Evolutionary conservation across 108 stramenopile genomes (phyloP).

Genomic region (Nitzschia putrida): DNA sequence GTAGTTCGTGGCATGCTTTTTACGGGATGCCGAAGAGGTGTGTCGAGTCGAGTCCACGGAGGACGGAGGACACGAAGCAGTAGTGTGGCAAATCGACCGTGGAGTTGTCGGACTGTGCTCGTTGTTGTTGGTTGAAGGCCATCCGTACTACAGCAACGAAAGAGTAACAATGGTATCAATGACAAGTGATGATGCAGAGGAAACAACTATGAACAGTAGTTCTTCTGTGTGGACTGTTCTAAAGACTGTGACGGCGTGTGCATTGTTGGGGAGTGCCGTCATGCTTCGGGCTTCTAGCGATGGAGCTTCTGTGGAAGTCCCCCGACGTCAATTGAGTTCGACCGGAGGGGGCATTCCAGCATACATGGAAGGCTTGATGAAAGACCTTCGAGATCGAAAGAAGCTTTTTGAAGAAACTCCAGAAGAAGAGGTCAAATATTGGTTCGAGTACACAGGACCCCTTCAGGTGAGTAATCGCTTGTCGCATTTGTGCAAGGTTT

Average conservation of each 20-base stretch:
- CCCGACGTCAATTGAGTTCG: slow-evolving; percentile 18
- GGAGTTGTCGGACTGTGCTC: too few species aligned
- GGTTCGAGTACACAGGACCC: slow-evolving; percentile 89
- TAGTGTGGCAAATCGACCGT: too few species aligned
- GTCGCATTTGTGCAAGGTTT: not conserved
- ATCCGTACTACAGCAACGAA: too few species aligned
- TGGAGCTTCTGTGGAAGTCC: not conserved
- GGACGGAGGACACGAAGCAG: too few species aligned
- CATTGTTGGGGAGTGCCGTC: slow-evolving; percentile 27
- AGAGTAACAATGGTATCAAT: too few species aligned
- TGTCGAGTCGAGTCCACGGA: too few species aligned
- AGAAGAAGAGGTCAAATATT: slow-evolving; percentile 87
- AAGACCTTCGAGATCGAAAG: slow-evolving; percentile 69
- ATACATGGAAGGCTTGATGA: slow-evolving; percentile 69
- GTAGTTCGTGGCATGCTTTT: too few species aligned
- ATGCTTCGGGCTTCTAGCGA: not conserved
- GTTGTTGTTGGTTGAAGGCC: too few species aligned
- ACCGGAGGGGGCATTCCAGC: slow-evolving; percentile 54
- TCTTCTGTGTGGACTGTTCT: not conserved
- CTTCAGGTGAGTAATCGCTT: slow-evolving; percentile 56
- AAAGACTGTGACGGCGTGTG: slow-evolving; percentile 16
- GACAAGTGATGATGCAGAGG: too few species aligned
- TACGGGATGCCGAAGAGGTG: too few species aligned
- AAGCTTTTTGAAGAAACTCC: slow-evolving; percentile 86
- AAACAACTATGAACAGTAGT: too few species aligned